Conservation (phyloP, 345 rosid genomes). For the Populus alba region DNA sequence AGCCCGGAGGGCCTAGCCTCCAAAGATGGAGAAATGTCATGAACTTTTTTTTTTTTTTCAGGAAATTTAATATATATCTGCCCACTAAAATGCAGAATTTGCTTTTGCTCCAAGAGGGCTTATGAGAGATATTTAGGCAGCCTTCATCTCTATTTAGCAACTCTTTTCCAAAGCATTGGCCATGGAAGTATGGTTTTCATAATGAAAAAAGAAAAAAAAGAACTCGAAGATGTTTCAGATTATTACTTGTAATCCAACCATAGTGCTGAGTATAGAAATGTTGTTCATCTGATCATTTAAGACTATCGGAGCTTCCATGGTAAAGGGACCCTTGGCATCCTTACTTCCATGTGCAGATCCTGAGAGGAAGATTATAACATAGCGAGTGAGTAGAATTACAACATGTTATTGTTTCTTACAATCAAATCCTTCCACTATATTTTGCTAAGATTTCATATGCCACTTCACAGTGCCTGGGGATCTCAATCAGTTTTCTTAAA, state of each 20-base stretch:
- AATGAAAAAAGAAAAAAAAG: background rate
- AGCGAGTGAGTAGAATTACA: background rate
- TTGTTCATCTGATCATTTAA: background rate
- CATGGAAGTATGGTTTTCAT: background rate
- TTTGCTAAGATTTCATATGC: background rate
- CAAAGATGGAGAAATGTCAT: no score
- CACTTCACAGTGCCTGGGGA: no score
- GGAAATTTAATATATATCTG: no score
- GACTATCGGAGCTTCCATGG: constrained; percentile 13
- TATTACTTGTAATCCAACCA: constrained; percentile 30
- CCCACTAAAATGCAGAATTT: no score
- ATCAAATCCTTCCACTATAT: background rate
- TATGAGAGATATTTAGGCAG: no score
- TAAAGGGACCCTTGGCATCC: constrained; percentile 7
- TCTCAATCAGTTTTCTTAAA: no score
- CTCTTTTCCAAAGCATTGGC: background rate
- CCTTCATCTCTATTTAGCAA: background rate
- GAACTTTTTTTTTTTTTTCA: no score
- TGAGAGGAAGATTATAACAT: background rate
- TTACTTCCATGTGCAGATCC: constrained; percentile 26
- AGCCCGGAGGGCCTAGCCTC: no score
- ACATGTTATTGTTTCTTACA: background rate
- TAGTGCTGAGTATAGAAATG: constrained; percentile 29
- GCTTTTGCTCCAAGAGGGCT: no score
- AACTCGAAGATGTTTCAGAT: background rate